Conservation (phyloP, 768 basidiomycete species). For the Russula abietina region DNA sequence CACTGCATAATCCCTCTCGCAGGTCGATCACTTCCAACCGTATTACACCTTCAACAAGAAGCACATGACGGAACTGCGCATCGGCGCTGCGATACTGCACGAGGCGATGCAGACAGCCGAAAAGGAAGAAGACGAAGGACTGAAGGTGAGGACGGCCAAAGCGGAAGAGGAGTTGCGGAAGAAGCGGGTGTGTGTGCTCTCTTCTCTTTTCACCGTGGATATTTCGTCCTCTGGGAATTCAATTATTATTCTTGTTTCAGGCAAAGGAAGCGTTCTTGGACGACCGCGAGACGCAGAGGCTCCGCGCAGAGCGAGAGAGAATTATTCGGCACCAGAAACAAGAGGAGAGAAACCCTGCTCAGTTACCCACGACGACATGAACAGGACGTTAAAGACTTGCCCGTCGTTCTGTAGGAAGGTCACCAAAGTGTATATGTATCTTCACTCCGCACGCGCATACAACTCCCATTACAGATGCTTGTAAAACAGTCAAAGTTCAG, state of each 20-base stretch:
- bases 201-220: not conserved
- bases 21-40: constrained; percentile 72
- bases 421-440: not conserved
- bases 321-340: constrained; percentile 13
- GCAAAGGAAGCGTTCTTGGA: constrained; percentile 77
- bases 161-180: constrained; percentile 48
- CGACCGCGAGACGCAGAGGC: constrained; percentile 55
- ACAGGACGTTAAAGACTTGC: not conserved
- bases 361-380: not conserved
- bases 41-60: constrained; percentile 57
- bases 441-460: not conserved
- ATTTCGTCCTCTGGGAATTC: not conserved
- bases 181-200: constrained; percentile 41
- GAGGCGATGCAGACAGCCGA: constrained; percentile 51
- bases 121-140: constrained; percentile 44
- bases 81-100: constrained; percentile 59
- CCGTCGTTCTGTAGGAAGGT: not conserved
- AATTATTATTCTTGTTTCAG: constrained; percentile 33
- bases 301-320: constrained; percentile 55
- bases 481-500: not conserved
- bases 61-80: constrained; percentile 48
- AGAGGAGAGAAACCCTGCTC: not conserved
- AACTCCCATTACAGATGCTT: not conserved
- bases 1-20: not conserved
- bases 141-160: constrained; percentile 52